phyloP scores from a whole-genome alignment of 495 filamentous ascomycete species.

The Tuber brumale region DNA sequence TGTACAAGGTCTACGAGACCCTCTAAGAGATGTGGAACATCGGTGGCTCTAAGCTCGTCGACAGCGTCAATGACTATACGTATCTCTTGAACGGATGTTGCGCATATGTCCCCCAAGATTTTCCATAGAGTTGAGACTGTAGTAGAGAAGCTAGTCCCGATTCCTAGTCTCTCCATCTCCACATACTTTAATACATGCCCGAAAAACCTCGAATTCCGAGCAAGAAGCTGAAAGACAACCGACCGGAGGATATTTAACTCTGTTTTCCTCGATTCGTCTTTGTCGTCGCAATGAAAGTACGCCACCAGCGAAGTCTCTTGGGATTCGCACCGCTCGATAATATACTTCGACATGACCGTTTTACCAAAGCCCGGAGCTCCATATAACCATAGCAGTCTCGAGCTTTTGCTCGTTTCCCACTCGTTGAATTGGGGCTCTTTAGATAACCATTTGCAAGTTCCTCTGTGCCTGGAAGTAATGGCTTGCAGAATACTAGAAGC shows the following conservation, averaged over 20 bases:
- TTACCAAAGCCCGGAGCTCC: conserved; percentile 16
- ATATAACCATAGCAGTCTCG: conserved; percentile 8
- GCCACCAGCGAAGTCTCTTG: neutral
- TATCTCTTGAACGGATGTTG: neutral
- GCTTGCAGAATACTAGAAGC: neutral
- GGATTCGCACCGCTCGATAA: neutral
- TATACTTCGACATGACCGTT: conserved; percentile 11
- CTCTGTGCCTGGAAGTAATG: neutral
- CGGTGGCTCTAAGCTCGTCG: neutral
- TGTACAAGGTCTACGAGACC: neutral
- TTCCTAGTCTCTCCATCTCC: neutral
- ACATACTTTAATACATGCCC: neutral
- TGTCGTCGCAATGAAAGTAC: neutral
- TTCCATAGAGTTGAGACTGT: neutral
- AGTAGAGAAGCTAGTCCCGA: neutral
- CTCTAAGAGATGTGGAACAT: neutral
- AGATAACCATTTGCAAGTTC: conserved; percentile 20
- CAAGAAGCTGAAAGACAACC: neutral
- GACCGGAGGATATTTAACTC: conserved; percentile 3
- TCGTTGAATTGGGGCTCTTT: neutral
- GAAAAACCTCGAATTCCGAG: neutral
- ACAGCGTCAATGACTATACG: neutral
- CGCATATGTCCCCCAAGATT: neutral
- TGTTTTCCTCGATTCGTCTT: conserved; percentile 1
- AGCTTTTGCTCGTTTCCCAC: neutral